Percentiles rank a stretch among this genome's conserved stretches.
Conservation (phyloP, 2,329 filamentous ascomycete genomes). For the Penicillium sp. region DNA sequence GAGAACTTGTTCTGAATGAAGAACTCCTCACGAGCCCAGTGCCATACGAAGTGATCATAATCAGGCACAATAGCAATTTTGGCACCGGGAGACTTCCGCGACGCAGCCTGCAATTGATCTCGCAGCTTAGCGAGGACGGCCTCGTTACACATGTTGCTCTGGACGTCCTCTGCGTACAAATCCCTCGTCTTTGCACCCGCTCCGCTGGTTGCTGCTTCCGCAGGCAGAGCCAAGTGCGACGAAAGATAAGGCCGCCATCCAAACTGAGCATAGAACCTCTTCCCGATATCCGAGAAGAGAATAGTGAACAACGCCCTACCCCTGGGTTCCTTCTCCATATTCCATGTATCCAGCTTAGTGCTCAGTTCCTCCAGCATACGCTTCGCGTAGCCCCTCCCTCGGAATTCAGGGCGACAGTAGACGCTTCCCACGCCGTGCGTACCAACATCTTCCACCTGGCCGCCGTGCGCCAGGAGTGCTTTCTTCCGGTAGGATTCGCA, state of each 20-base stretch:
- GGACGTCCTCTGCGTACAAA: slow-evolving; percentile 33
- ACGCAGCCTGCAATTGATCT: slow-evolving; percentile 52
- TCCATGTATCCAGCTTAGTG: slow-evolving; percentile 50
- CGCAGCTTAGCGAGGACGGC: slow-evolving; percentile 66
- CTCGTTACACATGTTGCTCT: slow-evolving; percentile 49
- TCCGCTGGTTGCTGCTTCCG: slow-evolving; percentile 23
- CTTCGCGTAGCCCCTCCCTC: slow-evolving; percentile 70
- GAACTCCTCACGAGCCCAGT: slow-evolving; percentile 76
- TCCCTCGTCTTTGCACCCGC: slow-evolving; percentile 22
- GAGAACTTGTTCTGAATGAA: slow-evolving; percentile 62
- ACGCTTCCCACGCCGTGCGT: slow-evolving; percentile 76
- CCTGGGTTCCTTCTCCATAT: slow-evolving; percentile 42
- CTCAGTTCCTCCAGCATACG: slow-evolving; percentile 69
- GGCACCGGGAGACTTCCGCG: slow-evolving; percentile 38
- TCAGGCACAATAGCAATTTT: slow-evolving; percentile 66
- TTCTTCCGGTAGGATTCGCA: slow-evolving; percentile 53
- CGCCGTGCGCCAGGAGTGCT: slow-evolving; percentile 45
- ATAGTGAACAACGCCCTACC: slow-evolving; percentile 62
- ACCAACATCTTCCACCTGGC: slow-evolving; percentile 52
- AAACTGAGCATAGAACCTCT: slow-evolving; percentile 69
- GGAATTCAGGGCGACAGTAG: slow-evolving; percentile 63
- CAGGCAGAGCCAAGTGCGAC: slow-evolving; percentile 63
- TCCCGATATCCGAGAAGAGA: slow-evolving; percentile 81
- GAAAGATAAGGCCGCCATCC: slow-evolving; percentile 76
- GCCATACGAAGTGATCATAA: slow-evolving; percentile 66